Percentiles rank a stretch among this genome's conserved stretches.
Evolutionary conservation across 768 basidiomycete genomes (phyloP).

Genomic region (Termitomyces sp.): DNA sequence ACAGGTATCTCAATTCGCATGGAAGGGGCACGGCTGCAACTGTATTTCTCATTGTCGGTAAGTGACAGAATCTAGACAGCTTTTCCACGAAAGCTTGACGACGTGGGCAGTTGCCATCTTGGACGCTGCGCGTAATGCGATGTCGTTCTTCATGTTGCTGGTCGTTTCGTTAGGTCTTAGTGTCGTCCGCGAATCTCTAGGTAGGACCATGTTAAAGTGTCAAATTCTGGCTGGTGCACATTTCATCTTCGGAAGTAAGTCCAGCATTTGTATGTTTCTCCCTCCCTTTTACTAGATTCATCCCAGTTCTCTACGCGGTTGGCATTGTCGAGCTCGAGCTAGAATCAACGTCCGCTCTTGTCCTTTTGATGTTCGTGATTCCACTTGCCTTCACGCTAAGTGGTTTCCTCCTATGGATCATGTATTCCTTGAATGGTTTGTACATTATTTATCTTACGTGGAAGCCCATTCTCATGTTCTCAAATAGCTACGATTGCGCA

Average conservation of each 20-base stretch:
- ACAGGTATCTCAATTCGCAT: slow-evolving; percentile 90
- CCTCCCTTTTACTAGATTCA: not conserved
- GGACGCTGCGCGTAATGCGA: slow-evolving; percentile 90
- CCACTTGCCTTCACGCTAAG: slow-evolving; percentile 96
- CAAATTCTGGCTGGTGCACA: slow-evolving; percentile 80
- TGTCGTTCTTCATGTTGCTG: slow-evolving; percentile 93
- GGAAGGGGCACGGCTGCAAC: slow-evolving; percentile 71
- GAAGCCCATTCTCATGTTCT: not conserved
- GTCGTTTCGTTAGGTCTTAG: slow-evolving; percentile 91
- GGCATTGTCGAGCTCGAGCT: slow-evolving; percentile 93
- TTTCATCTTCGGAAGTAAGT: slow-evolving; percentile 90
- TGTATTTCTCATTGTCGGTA: slow-evolving; percentile 91
- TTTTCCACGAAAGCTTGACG: not conserved
- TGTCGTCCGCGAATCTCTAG: slow-evolving; percentile 87
- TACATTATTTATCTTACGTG: slow-evolving; percentile 4
- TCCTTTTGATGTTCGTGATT: slow-evolving; percentile 86
- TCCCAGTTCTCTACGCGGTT: slow-evolving; percentile 81
- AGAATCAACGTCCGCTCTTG: slow-evolving; percentile 82
- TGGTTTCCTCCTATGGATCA: slow-evolving; percentile 93
- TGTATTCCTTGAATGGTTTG: slow-evolving; percentile 84
- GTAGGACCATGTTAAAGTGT: slow-evolving; percentile 79
- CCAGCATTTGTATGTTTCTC: not conserved
- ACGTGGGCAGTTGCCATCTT: slow-evolving; percentile 74
- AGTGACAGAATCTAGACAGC: slow-evolving; percentile 21
- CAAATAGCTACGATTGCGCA: slow-evolving; percentile 79